These are phyloP conservation scores for Leersia perrieri DNA, from an alignment of 176 grass and related monocot genomes.

Conservation along the genomic window DNA sequence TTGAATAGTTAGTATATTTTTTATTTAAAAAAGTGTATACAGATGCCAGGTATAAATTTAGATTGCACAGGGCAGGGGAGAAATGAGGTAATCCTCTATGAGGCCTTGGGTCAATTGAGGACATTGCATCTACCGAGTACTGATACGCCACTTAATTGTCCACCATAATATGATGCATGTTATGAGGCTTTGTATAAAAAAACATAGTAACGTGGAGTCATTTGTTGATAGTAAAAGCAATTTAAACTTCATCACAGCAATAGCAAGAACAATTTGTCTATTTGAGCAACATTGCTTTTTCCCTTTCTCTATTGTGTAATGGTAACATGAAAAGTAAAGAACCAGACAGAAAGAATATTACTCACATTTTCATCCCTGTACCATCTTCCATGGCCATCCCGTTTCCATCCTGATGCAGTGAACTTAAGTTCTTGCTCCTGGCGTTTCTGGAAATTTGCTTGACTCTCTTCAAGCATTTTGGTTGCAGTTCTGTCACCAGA, in stretches of 20 bases:
- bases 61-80: not conserved
- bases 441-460: constrained; percentile 23
- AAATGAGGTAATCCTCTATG: not conserved
- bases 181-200: not conserved
- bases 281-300: not conserved
- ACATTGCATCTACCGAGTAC: not conserved
- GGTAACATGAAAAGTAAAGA: not conserved
- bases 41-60: not conserved
- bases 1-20: constrained; percentile 1
- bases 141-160: not conserved
- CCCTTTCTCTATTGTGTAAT: not conserved
- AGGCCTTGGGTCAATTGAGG: not conserved
- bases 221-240: not conserved
- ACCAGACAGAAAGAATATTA: constrained; percentile 2
- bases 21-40: not conserved
- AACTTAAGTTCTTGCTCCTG: constrained; percentile 69
- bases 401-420: constrained; percentile 67
- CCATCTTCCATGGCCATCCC: constrained; percentile 72
- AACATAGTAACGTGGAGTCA: not conserved
- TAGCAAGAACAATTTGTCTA: not conserved
- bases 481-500: constrained; percentile 11
- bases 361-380: constrained; percentile 83
- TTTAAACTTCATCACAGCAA: not conserved
- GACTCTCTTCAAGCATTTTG: constrained; percentile 33
- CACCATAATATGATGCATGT: not conserved